phyloP scores from a whole-genome alignment of 2,329 filamentous ascomycete genomes.

The Ascochyta rabiei region DNA sequence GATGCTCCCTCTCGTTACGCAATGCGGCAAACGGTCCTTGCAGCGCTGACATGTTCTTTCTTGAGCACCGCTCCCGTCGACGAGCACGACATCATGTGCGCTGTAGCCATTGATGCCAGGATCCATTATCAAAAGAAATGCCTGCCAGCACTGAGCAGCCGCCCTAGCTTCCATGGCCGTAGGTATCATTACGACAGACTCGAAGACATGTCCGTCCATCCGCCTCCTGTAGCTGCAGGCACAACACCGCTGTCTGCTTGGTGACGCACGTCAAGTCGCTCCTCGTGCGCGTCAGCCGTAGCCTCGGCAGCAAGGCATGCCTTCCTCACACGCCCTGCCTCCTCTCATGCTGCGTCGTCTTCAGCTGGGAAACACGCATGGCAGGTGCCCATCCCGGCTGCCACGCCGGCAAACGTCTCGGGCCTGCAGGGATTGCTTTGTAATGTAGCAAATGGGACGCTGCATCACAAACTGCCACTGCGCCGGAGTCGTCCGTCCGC shows the following conservation, averaged over 20 bases:
- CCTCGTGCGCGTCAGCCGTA: not conserved
- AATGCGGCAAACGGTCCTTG: not conserved
- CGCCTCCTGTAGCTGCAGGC: conserved; percentile 2
- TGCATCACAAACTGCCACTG: not conserved
- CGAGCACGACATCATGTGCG: not conserved
- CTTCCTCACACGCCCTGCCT: not conserved
- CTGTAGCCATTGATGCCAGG: conserved; percentile 3
- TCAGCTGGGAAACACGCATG: not conserved
- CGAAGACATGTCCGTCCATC: not conserved
- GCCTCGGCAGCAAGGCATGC: not conserved
- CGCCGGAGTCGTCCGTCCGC: conserved; percentile 4
- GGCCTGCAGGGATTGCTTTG: not conserved
- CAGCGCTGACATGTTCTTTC: not conserved
- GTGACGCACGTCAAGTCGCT: conserved; percentile 7
- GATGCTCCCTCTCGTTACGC: not conserved
- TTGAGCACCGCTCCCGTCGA: not conserved
- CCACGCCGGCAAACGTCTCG: not conserved
- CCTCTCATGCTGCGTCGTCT: not conserved
- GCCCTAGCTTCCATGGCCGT: conserved; percentile 6
- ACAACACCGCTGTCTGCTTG: not conserved
- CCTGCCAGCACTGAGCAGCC: no score
- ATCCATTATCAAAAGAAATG: not conserved
- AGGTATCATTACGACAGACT: not conserved
- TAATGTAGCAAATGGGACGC: not conserved
- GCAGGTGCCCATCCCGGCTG: not conserved